Evolutionary conservation across 805 yeast species (phyloP), one percentile per base, ranked within the genome.

Genomic region (Yamadazyma endophytica): DNA sequence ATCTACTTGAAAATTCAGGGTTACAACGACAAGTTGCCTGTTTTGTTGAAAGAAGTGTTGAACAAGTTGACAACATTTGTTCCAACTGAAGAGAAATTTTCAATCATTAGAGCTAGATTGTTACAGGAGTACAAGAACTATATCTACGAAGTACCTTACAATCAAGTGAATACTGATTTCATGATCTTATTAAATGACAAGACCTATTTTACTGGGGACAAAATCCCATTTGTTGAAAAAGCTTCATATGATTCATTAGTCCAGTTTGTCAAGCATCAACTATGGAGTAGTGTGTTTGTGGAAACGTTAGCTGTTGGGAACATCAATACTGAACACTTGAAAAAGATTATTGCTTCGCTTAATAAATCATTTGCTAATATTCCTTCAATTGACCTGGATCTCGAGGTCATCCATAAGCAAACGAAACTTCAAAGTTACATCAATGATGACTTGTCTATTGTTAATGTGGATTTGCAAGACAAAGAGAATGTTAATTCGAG

Each of bases 291-390:
- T 17, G 84, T 79, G 17, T 82, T 76, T 46, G 61, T 76, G 13
- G 96, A 89, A 56, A 63, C 77, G n/a, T 68, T 87, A 26, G 75
- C 81, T 11, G 76, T 76, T 39, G 98, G 98, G 21, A 92, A 90
- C 56, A 58, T 64, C 34, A 53, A 49, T 18, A 62, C 76, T 35
- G 55, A 63, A 18, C 77, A 77, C 18, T 63, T 79, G 11, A 52
- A 59, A 13, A 39, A 36, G 12, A 21, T 34, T 14, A 16, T 13
- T 27, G 34, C 26, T 11, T 30, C 36, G 15, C 21, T 36, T 4
- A 31, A 16, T 26, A 47, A 54, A 9, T 52, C 56, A 9, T 50
- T 79, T 8, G 35, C 37, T 7, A 25, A 36, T 7, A 29, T 46
- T 16, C 21, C 29, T 14, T 22, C 50, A 3, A 54, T 75, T 7